Evolutionary conservation across 1,284 basidiomycete species (phyloP), one percentile per base, ranked within the genome.

Genomic region (Thelephora terrestris): DNA sequence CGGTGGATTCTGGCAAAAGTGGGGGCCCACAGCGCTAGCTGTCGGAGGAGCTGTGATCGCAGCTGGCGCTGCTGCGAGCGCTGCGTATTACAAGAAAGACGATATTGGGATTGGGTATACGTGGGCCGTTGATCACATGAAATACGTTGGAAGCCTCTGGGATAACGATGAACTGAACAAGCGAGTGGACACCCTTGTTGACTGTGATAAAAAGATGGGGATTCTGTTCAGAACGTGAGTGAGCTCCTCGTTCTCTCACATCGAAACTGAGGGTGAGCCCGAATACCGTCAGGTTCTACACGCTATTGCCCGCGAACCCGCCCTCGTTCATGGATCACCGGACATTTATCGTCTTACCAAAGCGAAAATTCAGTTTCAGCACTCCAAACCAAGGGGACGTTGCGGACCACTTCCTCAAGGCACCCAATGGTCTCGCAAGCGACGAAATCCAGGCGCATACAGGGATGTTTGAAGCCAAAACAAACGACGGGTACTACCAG

Each of bases 401-500:
- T 20, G 71, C 70, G 34, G 56, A 70, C 4, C 71, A 79, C 57
- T 92, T 89, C 61, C 52, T 73, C 14, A 74, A 79, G 20, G 75
- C 78, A 2, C 69, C 68, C 25, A 94, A 93, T 56, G 74, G 69
- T 2, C 60, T 81, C 24, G 86, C 85, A 0, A 57, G 71, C 17
- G 88, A 95, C 61, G 92, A 96, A 64, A 70, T 95, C 17, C 73
- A 85, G 52, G 93, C 91, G 10, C 93, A 97, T 60, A 88, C 81
- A 42, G 82, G 82, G 37, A 95, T 97, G 85, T 97, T 97, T 64
- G 76, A 78, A 52, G 75, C 78, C 5, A 75, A 73, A 53, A 81
- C 78, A n/a, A 95, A 95, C 57, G 88, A 93, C 54, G 87, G 87
- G 17, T 96, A 93, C 64, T 94, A 94, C 61, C 79, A 82, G 53